Base-by-base conservation (phyloP, 371 early-diverging fungal species). In the Blakeslea trispora region DNA sequence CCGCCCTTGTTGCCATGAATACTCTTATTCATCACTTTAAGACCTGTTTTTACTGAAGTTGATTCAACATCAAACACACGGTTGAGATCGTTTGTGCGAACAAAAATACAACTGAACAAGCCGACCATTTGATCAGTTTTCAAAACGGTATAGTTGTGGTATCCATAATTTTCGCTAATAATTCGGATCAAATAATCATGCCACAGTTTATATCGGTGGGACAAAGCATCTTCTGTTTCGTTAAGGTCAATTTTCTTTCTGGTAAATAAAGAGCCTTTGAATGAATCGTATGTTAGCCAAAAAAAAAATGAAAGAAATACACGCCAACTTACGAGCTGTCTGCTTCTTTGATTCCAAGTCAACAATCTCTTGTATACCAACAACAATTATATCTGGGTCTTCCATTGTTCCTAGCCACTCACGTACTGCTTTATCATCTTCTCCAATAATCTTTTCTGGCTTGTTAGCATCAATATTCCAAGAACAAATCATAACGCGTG, bases 1-100 rank as follows among this genome's bases (percentile, higher is more conserved):
- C 87, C 91, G n/a, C 95, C 95, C 84, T 95, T 93, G 69, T 93
- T 93, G 6, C 92, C 93, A 68, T 91, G 89, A 17, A 68, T 59
- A 46, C 63, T 63, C 46, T 63, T 68, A 44, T 63, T 68, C 53
- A 79, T 82, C 18, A 91, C 91, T 22, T 81, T 83, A 52, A 93
- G 50, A 5, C 93, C 93, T 3, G 93, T 93, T 71, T 91, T 90
- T 18, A 85, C 84, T 57, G 71, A 69, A 6, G 71, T 73, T 7
- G 66, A 61, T 10, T 65, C 59, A 13, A 59, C 37, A 18, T 55
- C 31, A 44, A 53, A 52, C 14, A 68, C 61, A 19, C 68, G 67
- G 14, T 61, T 44, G 4, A 50, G 51, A 17, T 70, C 71, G 19
- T 50, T 56, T 3, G 81, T 75, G 22, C 75, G 71, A 11, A 87